A percentile compares a stretch with the other conserved stretches of the same genome.
Conservation (phyloP, 2,329 filamentous ascomycete species). For the Cercospora nicotianae region DNA sequence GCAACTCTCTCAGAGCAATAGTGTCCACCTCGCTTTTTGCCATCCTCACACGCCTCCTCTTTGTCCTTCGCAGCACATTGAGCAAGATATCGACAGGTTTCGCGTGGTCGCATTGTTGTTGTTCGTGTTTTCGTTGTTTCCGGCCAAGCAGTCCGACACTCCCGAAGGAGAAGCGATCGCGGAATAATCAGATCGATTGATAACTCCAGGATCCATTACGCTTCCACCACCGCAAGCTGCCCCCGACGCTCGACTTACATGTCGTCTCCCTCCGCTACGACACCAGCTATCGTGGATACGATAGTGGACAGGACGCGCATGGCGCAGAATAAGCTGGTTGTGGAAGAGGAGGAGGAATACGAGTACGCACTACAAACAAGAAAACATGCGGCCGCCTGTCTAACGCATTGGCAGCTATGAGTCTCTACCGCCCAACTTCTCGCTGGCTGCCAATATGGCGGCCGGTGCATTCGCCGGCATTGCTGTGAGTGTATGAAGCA, state of each 20-base stretch:
- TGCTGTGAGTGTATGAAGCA: constrained; percentile 61
- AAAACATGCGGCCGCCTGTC: constrained; percentile 3
- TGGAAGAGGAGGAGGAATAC: constrained; percentile 40
- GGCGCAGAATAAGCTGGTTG: constrained; percentile 36
- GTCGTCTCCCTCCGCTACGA: constrained; percentile 20
- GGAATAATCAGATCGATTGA: constrained; percentile 12
- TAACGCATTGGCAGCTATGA: constrained; percentile 66
- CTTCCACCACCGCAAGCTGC: neutral
- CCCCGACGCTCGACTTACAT: constrained; percentile 12
- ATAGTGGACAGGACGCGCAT: constrained; percentile 25
- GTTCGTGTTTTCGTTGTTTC: neutral
- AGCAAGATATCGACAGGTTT: neutral
- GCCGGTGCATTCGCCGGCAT: constrained; percentile 97
- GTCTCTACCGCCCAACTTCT: constrained; percentile 90
- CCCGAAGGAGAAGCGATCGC: neutral
- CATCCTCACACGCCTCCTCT: neutral
- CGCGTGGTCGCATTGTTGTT: neutral
- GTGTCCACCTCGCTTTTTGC: neutral
- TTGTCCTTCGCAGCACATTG: neutral
- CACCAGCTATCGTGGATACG: constrained; percentile 23
- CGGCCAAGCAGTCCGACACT: neutral
- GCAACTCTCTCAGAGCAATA: neutral
- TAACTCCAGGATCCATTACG: constrained; percentile 11
- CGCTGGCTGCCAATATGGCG: constrained; percentile 88
- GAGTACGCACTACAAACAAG: constrained; percentile 34